Percentiles rank a stretch among this genome's conserved stretches.
Evolutionary conservation across 2,329 filamentous ascomycete genomes (phyloP).

Genomic region (Aspergillus brunneoviolaceus): DNA sequence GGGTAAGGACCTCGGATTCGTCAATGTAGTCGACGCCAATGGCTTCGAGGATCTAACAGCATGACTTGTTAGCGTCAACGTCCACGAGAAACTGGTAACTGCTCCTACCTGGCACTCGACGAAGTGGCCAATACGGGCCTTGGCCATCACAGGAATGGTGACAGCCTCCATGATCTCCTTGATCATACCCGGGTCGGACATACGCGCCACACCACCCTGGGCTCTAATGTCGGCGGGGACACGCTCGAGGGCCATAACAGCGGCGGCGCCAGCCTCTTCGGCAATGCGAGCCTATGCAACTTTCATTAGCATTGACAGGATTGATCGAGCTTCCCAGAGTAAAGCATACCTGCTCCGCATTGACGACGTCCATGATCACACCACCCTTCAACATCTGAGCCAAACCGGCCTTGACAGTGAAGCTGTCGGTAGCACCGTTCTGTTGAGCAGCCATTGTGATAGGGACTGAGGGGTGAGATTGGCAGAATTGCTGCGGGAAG

Average conservation of each 20-base stretch:
- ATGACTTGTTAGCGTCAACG: not conserved
- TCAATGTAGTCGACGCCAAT: conserved; percentile 97
- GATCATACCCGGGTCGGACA: conserved; percentile 95
- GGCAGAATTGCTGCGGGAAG: conserved; percentile 5
- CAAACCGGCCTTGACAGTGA: conserved; percentile 90
- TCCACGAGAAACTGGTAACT: not conserved
- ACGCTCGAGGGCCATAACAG: conserved; percentile 98
- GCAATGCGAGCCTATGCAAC: conserved; percentile 78
- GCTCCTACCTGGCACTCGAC: conserved; percentile 79
- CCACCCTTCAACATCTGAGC: conserved; percentile 99
- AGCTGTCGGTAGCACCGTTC: conserved; percentile 54
- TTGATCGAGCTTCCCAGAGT: not conserved
- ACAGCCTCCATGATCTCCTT: conserved; percentile 91
- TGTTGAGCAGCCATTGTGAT: conserved; percentile 37
- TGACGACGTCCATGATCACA: conserved; percentile 99
- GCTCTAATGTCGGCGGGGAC: conserved; percentile 94
- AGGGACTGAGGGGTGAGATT: not conserved
- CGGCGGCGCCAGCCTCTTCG: conserved; percentile 91
- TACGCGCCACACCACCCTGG: conserved; percentile 90
- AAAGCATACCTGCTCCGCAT: conserved; percentile 69
- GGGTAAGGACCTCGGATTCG: conserved; percentile 95
- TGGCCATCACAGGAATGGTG: conserved; percentile 98
- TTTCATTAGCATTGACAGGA: not conserved
- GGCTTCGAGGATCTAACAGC: conserved; percentile 77
- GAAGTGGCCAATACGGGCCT: conserved; percentile 95